Conservation (phyloP, 176 grass and related monocot genomes). For the Eleusine indica region DNA sequence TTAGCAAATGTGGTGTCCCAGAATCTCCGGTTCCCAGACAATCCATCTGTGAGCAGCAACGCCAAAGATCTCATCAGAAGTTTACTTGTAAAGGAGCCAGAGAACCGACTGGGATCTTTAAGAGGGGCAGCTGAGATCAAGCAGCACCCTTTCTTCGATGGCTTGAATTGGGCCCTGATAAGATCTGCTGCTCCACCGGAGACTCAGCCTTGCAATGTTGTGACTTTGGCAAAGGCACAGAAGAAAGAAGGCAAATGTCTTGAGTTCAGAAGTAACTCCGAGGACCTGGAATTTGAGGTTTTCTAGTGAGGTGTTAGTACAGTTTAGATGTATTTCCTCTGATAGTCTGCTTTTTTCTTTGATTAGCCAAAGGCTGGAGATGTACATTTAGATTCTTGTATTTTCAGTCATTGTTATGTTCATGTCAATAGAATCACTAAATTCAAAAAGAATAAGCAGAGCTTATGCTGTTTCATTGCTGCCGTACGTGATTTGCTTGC, state of each 20-base stretch:
- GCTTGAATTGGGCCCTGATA: slow-evolving; percentile 74
- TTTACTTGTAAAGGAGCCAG: slow-evolving; percentile 71
- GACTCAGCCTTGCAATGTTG: slow-evolving; percentile 52
- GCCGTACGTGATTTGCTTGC: slow-evolving; percentile 25
- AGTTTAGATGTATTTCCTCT: slow-evolving; percentile 29
- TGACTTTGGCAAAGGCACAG: slow-evolving; percentile 39
- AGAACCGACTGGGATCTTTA: slow-evolving; percentile 62
- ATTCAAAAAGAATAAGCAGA: slow-evolving; percentile 41
- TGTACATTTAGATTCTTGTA: slow-evolving; percentile 65
- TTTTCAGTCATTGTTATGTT: slow-evolving; percentile 37
- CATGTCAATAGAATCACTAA: slow-evolving; percentile 52
- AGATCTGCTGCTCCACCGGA: slow-evolving; percentile 63
- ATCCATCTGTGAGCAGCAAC: slow-evolving; percentile 54
- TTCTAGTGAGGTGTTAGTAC: slow-evolving; percentile 51
- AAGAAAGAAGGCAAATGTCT: slow-evolving; percentile 79
- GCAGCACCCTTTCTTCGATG: slow-evolving; percentile 77
- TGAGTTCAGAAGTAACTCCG: slow-evolving; percentile 51
- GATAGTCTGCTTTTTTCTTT: slow-evolving; percentile 42
- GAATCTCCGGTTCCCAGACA: slow-evolving; percentile 65
- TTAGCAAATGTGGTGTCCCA: slow-evolving; percentile 70
- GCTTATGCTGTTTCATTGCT: slow-evolving; percentile 34
- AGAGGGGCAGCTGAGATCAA: slow-evolving; percentile 80
- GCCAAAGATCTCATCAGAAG: slow-evolving; percentile 69
- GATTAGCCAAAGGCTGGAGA: slow-evolving; percentile 46
- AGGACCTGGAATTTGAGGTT: slow-evolving; percentile 72